Evolutionary conservation across 345 rosid genomes (phyloP).

Genomic region (Luvunga scandens): DNA sequence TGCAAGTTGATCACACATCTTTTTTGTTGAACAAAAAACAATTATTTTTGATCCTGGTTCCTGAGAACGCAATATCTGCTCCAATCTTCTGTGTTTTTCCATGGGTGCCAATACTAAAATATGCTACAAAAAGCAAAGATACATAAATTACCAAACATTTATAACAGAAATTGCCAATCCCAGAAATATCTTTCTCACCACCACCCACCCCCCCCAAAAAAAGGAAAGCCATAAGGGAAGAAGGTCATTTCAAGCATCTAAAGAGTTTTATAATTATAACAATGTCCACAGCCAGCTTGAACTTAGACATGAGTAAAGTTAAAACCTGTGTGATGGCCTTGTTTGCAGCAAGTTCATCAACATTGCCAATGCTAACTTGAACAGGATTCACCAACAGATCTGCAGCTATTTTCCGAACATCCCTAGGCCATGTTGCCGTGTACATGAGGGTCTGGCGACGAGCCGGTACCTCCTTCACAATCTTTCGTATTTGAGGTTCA

Average conservation of each 20-base stretch:
- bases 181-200: not conserved
- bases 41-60: constrained; percentile 83
- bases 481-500: constrained; percentile 95
- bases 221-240: not conserved
- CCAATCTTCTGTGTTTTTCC: constrained; percentile 91
- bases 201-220: not conserved
- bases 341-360: constrained; percentile 97
- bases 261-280: not conserved
- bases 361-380: constrained; percentile 96
- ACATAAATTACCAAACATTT: not conserved
- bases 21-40: constrained; percentile 81
- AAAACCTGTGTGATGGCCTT: constrained; percentile 95
- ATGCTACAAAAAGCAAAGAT: constrained; percentile 35
- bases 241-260: not conserved
- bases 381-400: constrained; percentile 90
- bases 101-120: constrained; percentile 72
- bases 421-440: constrained; percentile 98
- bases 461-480: constrained; percentile 88
- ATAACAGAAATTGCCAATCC: not conserved
- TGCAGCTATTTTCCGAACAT: constrained; percentile 96
- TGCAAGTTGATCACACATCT: constrained; percentile 88
- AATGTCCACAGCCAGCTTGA: not conserved
- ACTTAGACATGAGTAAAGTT: not conserved
- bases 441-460: constrained; percentile 98
- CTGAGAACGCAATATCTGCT: constrained; percentile 85